Conservation (phyloP, 192 early-diverging fungal species). For the Chytriomyces sp. region DNA sequence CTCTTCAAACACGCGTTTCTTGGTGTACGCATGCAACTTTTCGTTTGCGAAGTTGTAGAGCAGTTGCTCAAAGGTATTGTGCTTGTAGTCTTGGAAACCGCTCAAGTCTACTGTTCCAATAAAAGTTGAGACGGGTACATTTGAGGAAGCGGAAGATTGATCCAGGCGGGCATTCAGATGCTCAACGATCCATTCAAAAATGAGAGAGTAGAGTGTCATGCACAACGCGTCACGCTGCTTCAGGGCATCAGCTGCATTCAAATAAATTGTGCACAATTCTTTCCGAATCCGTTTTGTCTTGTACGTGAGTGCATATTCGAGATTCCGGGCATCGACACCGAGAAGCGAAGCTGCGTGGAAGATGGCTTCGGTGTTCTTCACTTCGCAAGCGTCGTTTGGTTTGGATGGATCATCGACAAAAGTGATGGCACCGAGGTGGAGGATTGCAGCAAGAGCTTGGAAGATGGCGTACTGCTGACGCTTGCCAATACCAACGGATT, state of each 20-base stretch:
- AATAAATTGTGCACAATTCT: conserved; percentile 89
- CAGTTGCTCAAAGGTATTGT: conserved; percentile 56
- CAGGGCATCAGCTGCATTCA: conserved; percentile 76
- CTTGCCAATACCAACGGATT: conserved; percentile 68
- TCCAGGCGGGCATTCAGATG: conserved; percentile 85
- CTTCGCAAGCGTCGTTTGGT: conserved; percentile 72
- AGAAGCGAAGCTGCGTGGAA: conserved; percentile 79
- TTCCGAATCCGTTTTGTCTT: conserved; percentile 80
- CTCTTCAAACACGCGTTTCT: conserved; percentile 63
- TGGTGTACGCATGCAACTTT: conserved; percentile 67
- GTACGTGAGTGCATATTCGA: conserved; percentile 78
- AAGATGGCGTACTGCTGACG: conserved; percentile 80
- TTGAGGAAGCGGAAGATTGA: conserved; percentile 62
- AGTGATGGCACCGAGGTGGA: conserved; percentile 89
- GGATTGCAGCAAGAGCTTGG: conserved; percentile 82
- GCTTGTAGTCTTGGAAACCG: conserved; percentile 62
- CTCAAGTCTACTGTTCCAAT: conserved; percentile 82
- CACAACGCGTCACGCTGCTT: conserved; percentile 85
- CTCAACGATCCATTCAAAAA: conserved; percentile 91
- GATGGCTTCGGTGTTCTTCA: conserved; percentile 76
- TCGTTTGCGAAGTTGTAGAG: conserved; percentile 59
- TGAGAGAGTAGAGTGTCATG: conserved; percentile 80
- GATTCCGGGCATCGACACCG: conserved; percentile 72
- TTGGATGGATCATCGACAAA: conserved; percentile 72
- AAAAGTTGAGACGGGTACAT: conserved; percentile 59